Base-by-base conservation (phyloP, 1,284 basidiomycete species). In the Sanghuangporus weigelae region DNA sequence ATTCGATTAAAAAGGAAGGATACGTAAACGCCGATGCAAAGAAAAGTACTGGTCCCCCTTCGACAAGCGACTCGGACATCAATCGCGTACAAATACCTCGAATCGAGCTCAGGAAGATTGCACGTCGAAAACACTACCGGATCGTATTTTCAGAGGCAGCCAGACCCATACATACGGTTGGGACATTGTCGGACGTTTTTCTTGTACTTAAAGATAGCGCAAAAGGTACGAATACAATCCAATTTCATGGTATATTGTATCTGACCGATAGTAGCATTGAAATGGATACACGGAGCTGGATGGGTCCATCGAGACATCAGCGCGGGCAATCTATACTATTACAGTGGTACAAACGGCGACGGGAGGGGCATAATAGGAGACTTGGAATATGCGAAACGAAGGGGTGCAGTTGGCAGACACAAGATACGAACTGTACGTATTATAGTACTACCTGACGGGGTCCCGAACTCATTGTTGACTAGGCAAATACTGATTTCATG, bases 41-140 rank as follows among this genome's bases (percentile, higher is more conserved):
- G 16, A 40, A 19, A 48, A 35, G 31, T 5, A 8, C 23, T 16
- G 14, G 38, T 23, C 6, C 50, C 48, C 39, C 21, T 36, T 14
- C 16, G 35, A 42, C 26, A n/a, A 19, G 14, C 21, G 7, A 48
- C 50, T 40, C 23, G 44, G 14, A 19, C 16, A 46, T 14, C 19
- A 14, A 14, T 14, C 44, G 44, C 1, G 14, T 14, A 46, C n/a
- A 50, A 19, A 26, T n/a, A 38, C 39, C 46, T 0, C 48, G 59
- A 10, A n/a, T 23, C 5, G 14, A 19, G 4, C 48, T 26, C 6
- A 46, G n/a, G 7, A 16, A 23, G 19, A 42, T 5, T 2, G 48
- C 19, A 21, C 4, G 23, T 35, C 36, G 61, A n/a, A 57, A 36
- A 19, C 61, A 62, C 19, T 62, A 62, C 19, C 19, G 61, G 36